Evolutionary conservation across 768 basidiomycete genomes (phyloP).

Genomic region (Terana coerulea): DNA sequence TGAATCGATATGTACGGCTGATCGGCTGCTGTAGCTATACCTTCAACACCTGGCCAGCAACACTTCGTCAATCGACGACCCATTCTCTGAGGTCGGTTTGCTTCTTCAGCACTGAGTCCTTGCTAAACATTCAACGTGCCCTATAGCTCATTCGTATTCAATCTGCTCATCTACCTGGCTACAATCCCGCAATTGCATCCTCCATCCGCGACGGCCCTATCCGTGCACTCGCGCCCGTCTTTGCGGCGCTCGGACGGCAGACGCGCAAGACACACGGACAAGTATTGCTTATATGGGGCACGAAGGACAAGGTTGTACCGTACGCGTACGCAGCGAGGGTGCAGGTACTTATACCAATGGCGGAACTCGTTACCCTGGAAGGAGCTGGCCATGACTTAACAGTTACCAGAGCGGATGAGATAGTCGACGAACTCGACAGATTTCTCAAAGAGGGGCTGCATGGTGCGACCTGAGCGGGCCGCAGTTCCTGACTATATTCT

Average conservation of each 20-base stretch:
- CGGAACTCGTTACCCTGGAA: slow-evolving; percentile 44
- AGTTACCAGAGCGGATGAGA: slow-evolving; percentile 20
- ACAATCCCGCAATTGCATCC: slow-evolving; percentile 73
- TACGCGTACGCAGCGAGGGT: slow-evolving; percentile 51
- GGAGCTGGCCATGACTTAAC: slow-evolving; percentile 49
- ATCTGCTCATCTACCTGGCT: slow-evolving; percentile 71
- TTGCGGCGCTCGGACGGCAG: slow-evolving; percentile 38
- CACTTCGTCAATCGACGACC: slow-evolving; percentile 22
- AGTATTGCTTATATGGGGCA: slow-evolving; percentile 63
- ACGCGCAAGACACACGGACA: slow-evolving; percentile 39
- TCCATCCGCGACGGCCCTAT: slow-evolving; percentile 71
- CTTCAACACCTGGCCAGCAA: slow-evolving; percentile 30
- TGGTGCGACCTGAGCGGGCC: no score
- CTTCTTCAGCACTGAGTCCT: neutral
- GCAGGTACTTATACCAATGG: slow-evolving; percentile 39
- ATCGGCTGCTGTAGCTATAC: slow-evolving; percentile 24
- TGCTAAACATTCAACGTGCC: neutral
- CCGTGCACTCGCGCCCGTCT: slow-evolving; percentile 54
- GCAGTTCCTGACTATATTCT: no score
- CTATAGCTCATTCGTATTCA: slow-evolving; percentile 69
- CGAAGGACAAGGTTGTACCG: slow-evolving; percentile 52
- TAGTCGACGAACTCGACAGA: slow-evolving; percentile 17
- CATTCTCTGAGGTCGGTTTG: slow-evolving; percentile 24
- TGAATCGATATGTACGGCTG: neutral
- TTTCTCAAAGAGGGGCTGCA: slow-evolving; percentile 20